phyloP scores from a whole-genome alignment of 116 monocot species.

The Zostera marina region DNA sequence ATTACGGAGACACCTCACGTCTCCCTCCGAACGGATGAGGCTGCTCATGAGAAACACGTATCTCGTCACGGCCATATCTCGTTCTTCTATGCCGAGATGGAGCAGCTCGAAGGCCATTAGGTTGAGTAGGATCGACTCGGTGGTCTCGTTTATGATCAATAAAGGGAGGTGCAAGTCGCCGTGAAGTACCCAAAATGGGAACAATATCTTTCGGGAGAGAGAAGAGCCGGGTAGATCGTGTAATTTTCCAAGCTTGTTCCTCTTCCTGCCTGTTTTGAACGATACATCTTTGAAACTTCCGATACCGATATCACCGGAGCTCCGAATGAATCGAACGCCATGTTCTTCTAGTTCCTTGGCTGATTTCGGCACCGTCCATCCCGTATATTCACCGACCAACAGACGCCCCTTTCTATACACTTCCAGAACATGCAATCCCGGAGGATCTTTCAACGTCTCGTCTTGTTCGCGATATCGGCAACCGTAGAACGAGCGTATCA shows the following conservation, averaged over 20 bases:
- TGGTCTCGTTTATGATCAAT: constrained; percentile 4
- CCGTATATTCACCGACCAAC: background rate
- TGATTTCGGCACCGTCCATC: background rate
- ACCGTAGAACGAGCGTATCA: constrained; percentile 5
- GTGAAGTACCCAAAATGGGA: background rate
- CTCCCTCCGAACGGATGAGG: background rate
- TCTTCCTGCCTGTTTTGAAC: background rate
- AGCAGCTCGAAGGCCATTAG: constrained; percentile 12
- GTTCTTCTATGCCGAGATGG: constrained; percentile 1
- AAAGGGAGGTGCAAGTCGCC: background rate
- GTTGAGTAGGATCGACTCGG: no score
- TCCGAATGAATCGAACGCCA: background rate
- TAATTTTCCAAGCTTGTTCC: background rate
- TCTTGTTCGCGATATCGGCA: background rate
- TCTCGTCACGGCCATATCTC: constrained; percentile 5
- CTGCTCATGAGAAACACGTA: constrained; percentile 10
- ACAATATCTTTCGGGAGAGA: background rate
- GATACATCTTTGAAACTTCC: background rate
- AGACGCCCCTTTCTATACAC: constrained; percentile 6
- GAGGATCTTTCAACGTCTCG: background rate
- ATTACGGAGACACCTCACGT: background rate
- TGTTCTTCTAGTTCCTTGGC: constrained; percentile 1
- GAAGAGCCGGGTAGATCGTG: constrained; percentile 2
- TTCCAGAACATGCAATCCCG: constrained; percentile 6
- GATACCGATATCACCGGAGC: background rate